Conservation (phyloP, 1,284 basidiomycete genomes). For the Sutorius eximius region DNA sequence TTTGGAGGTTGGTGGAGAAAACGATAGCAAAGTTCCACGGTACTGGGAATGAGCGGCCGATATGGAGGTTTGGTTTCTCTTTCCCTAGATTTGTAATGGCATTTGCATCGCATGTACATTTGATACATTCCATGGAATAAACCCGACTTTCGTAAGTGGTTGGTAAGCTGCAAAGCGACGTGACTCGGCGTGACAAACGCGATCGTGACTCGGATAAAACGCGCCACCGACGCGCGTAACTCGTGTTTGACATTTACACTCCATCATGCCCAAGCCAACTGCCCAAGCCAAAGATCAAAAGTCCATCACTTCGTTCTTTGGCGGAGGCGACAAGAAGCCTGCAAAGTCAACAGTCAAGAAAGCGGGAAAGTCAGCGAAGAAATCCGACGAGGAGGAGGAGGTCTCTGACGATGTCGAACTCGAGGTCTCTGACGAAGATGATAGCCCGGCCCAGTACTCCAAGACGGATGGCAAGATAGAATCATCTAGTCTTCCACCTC, state of each 20-base stretch:
- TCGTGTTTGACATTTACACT: background rate
- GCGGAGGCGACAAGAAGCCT: conserved; percentile 26
- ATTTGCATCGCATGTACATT: conserved; percentile 15
- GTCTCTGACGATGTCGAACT: conserved; percentile 25
- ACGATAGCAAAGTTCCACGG: conserved; percentile 60
- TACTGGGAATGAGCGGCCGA: conserved; percentile 64
- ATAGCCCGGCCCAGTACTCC: conserved; percentile 36
- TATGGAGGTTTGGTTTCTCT: background rate
- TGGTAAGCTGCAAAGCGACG: conserved; percentile 5
- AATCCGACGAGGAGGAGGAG: conserved; percentile 25
- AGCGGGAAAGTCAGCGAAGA: conserved; percentile 35
- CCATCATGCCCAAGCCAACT: conserved; percentile 51
- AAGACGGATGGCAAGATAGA: conserved; percentile 43
- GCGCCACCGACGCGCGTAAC: conserved; percentile 15
- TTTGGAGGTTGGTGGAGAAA: conserved; percentile 65
- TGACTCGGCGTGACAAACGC: conserved; percentile 27
- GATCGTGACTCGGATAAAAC: conserved; percentile 31
- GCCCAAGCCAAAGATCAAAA: conserved; percentile 47
- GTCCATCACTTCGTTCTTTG: conserved; percentile 57
- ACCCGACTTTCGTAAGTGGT: conserved; percentile 2
- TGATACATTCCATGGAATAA: conserved; percentile 13
- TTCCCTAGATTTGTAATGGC: conserved; percentile 7
- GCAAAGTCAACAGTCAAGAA: conserved; percentile 18
- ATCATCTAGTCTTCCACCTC: conserved; percentile 73
- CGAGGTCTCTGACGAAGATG: conserved; percentile 32